Conservation (phyloP, 73 alveolate genomes). For the Tetrahymena thermophila region DNA sequence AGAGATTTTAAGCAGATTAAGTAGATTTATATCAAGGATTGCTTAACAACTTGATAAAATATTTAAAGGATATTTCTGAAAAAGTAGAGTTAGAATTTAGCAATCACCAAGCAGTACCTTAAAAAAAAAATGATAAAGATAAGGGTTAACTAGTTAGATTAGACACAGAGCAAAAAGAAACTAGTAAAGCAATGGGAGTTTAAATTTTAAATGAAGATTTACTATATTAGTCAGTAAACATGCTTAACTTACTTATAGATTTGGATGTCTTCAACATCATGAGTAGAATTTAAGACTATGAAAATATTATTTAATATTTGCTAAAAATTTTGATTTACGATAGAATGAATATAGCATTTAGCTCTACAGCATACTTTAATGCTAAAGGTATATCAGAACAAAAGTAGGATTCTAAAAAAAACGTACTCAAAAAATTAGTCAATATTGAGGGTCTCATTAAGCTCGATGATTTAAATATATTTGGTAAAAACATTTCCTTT, state of each 20-base stretch:
- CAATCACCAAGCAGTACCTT: not conserved
- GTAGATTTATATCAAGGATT: not conserved
- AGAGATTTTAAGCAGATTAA: not conserved
- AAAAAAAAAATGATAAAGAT: not conserved
- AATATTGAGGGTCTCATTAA: not conserved
- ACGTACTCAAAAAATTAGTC: not conserved
- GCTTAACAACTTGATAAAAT: not conserved
- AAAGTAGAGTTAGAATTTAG: not conserved
- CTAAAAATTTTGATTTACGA: not conserved
- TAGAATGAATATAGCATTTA: not conserved
- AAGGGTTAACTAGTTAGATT: not conserved
- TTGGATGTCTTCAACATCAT: not conserved
- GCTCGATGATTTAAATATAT: not conserved
- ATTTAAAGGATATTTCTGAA: not conserved
- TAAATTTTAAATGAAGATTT: not conserved
- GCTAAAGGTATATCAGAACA: not conserved
- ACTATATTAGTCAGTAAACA: not conserved
- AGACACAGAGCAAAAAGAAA: not conserved
- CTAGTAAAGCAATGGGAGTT: not conserved
- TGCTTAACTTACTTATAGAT: not conserved
- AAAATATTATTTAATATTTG: not conserved
- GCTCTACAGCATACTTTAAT: not conserved
- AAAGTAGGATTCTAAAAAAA: not conserved
- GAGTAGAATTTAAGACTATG: not conserved
- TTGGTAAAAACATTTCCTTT: not conserved